Percentiles rank a stretch among this genome's conserved stretches.
Conservation (phyloP, 1,139 yeast genomes). For the Saccharomyces hybrid region DNA sequence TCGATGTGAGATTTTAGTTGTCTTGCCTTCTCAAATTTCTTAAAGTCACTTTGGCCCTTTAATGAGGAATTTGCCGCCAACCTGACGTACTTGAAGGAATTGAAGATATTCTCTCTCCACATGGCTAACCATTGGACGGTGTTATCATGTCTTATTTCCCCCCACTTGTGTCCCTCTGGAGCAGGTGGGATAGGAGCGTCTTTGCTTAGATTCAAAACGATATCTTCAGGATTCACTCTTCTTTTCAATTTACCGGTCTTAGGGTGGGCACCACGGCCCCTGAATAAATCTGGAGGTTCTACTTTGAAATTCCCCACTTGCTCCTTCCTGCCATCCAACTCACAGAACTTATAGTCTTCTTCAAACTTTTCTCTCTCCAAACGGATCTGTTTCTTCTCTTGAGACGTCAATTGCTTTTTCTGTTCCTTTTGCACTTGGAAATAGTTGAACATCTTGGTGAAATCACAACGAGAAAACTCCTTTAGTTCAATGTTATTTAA, state of each 20-base stretch:
- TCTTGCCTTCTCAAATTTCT: conserved; percentile 89
- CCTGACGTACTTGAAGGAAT: conserved; percentile 77
- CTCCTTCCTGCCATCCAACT: conserved; percentile 80
- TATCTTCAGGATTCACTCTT: conserved; percentile 86
- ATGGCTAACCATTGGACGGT: conserved; percentile 94
- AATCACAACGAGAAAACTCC: conserved; percentile 68
- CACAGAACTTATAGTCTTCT: conserved; percentile 74
- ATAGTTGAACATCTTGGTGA: conserved; percentile 62
- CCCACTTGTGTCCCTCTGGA: conserved; percentile 88
- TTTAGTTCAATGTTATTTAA: conserved; percentile 40
- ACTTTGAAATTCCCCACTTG: conserved; percentile 89
- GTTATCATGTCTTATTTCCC: conserved; percentile 78
- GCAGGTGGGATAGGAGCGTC: conserved; percentile 71
- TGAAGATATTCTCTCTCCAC: conserved; percentile 93
- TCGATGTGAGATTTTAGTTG: conserved; percentile 69
- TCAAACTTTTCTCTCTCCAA: conserved; percentile 67
- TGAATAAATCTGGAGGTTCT: conserved; percentile 92
- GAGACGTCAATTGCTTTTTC: conserved; percentile 57
- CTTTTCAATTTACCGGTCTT: conserved; percentile 83
- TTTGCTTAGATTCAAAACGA: conserved; percentile 72
- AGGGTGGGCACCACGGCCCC: conserved; percentile 97
- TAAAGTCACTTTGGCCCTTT: conserved; percentile 85
- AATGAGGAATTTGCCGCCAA: conserved; percentile 87
- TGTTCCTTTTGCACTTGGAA: conserved; percentile 67
- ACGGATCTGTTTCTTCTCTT: conserved; percentile 67